phyloP scores from a whole-genome alignment of 2,329 filamentous ascomycete genomes.

The Cytospora paraplurivora region DNA sequence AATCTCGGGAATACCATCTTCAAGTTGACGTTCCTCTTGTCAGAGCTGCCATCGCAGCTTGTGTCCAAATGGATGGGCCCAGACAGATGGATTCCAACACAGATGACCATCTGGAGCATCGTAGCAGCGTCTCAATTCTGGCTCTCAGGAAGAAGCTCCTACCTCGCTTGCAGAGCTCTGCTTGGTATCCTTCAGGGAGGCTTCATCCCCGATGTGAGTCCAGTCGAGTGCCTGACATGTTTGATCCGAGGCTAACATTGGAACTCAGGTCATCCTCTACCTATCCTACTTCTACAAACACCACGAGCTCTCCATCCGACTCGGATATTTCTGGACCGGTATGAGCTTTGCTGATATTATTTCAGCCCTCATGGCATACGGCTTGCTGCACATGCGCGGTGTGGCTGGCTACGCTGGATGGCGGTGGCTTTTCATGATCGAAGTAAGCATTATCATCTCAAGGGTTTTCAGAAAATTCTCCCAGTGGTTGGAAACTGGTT shows the following conservation, averaged over 20 bases:
- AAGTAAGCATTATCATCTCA: conserved; percentile 43
- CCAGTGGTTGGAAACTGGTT: too few relatives aligned
- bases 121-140: conserved; percentile 53
- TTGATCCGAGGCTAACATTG: background rate
- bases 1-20: conserved; percentile 54
- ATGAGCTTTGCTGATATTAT: conserved; percentile 45
- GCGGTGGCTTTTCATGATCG: conserved; percentile 59
- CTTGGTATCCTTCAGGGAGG: conserved; percentile 49
- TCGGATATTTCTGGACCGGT: conserved; percentile 46
- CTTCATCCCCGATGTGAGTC: conserved; percentile 47
- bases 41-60: conserved; percentile 64
- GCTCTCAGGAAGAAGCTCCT: conserved; percentile 42
- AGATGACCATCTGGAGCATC: conserved; percentile 59
- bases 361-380: conserved; percentile 43
- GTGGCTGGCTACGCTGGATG: conserved; percentile 41
- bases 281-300: conserved; percentile 50
- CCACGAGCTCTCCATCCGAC: conserved; percentile 42
- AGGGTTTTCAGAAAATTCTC: background rate
- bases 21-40: conserved; percentile 51
- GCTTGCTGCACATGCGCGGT: conserved; percentile 45
- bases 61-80: conserved; percentile 60
- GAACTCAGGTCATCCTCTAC: conserved; percentile 41
- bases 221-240: background rate
- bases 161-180: conserved; percentile 43
- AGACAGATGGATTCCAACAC: conserved; percentile 61